Conservation (phyloP, 2,329 filamentous ascomycete species). For the Aureobasidium lini region DNA sequence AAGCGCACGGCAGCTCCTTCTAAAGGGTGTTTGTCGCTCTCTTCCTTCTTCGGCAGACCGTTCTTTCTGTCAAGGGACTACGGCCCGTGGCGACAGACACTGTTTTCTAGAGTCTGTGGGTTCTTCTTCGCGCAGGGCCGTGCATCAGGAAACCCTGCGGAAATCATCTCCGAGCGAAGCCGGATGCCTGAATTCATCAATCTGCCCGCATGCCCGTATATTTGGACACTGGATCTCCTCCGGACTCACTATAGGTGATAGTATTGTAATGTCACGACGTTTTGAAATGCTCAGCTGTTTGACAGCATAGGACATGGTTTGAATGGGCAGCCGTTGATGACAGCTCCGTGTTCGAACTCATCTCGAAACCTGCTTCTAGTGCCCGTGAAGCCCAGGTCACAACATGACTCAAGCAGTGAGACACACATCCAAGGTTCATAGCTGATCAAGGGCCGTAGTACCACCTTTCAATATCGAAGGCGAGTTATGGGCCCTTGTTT, state of each 20-base stretch:
- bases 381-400: background rate
- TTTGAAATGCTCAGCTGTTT: no score
- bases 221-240: background rate
- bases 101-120: background rate
- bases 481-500: background rate
- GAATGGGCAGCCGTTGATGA: background rate
- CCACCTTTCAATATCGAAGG: background rate
- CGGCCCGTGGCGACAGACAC: background rate
- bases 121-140: background rate
- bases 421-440: background rate
- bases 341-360: background rate
- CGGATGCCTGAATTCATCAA: background rate
- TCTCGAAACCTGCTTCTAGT: background rate
- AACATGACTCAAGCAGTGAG: slow-evolving; percentile 7
- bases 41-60: no score
- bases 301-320: background rate
- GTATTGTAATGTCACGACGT: no score
- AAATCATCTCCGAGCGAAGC: background rate
- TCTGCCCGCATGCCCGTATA: background rate
- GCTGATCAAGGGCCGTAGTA: background rate
- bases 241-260: no score
- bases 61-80: background rate
- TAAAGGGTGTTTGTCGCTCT: no score
- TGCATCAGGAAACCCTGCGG: background rate
- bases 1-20: no score